These are phyloP conservation scores for Rhododendron mucronatum DNA, from an alignment of 148 eudicot species.

Conservation along the genomic window DNA sequence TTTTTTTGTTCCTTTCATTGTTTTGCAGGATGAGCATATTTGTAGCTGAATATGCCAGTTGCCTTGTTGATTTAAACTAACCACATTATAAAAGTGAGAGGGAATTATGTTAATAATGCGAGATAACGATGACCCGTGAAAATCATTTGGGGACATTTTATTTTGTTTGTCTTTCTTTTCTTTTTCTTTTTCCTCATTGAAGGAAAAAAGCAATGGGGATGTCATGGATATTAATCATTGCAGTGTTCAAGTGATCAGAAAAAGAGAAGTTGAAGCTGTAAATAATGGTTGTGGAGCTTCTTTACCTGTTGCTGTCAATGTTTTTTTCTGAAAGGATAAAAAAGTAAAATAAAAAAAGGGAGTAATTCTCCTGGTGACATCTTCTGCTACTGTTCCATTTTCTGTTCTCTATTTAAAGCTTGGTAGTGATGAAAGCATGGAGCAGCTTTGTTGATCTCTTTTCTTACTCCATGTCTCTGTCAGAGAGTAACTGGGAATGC, in stretches of 20 bases:
- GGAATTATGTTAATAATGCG: neutral
- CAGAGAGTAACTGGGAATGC: neutral
- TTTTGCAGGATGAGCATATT: conserved; percentile 19
- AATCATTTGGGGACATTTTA: neutral
- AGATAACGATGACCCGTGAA: conserved; percentile 9
- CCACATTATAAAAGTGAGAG: neutral
- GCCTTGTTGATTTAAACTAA: neutral
- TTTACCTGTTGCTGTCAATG: neutral
- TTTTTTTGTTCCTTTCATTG: neutral
- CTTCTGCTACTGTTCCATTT: neutral
- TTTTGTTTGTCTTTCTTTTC: neutral
- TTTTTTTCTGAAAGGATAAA: neutral
- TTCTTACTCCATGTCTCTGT: neutral
- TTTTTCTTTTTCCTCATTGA: neutral
- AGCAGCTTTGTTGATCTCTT: neutral
- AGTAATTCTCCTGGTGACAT: neutral
- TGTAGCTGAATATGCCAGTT: neutral
- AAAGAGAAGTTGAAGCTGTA: conserved; percentile 8
- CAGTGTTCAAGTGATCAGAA: neutral
- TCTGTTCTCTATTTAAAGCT: neutral
- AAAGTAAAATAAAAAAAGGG: neutral
- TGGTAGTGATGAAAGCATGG: conserved; percentile 1
- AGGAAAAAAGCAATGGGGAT: conserved; percentile 4
- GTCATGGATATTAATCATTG: neutral
- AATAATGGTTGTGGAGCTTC: conserved; percentile 8